A percentile compares a stretch with the other conserved stretches of the same genome.
Evolutionary conservation across 768 basidiomycete genomes (phyloP).

Genomic region (Tulasnella sp.): DNA sequence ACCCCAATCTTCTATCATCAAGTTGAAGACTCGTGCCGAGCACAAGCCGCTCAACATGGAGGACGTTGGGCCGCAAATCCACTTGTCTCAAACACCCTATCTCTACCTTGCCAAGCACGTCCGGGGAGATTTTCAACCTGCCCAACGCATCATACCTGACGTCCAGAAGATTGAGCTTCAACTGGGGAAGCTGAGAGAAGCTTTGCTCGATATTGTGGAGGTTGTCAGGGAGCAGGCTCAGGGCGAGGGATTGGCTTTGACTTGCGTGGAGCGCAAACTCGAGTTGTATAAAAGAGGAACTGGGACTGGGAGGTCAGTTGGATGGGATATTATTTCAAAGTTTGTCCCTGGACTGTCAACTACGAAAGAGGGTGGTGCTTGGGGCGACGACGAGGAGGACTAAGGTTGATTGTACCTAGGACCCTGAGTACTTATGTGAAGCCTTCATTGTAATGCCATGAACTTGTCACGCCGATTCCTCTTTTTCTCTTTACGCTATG

Average conservation of each 20-base stretch:
- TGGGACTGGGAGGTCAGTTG: conserved; percentile 1
- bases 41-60: conserved; percentile 42
- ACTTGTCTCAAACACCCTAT: conserved; percentile 56
- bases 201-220: conserved; percentile 37
- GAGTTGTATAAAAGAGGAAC: conserved; percentile 44
- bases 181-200: conserved; percentile 30
- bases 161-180: conserved; percentile 26
- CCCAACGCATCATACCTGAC: conserved; percentile 22
- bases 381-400: background rate
- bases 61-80: conserved; percentile 57
- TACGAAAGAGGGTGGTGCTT: background rate
- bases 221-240: conserved; percentile 47
- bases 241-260: conserved; percentile 47
- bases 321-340: background rate
- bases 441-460: too few species aligned
- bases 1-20: conserved; percentile 40
- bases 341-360: background rate
- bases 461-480: too few species aligned
- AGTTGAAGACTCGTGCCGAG: conserved; percentile 40
- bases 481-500: too few species aligned
- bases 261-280: conserved; percentile 40
- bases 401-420: background rate
- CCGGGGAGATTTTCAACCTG: conserved; percentile 31
- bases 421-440: too few species aligned
- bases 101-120: conserved; percentile 22